Conservation (phyloP, 2,329 filamentous ascomycete genomes). For the Fragosphaeria purpurea region DNA sequence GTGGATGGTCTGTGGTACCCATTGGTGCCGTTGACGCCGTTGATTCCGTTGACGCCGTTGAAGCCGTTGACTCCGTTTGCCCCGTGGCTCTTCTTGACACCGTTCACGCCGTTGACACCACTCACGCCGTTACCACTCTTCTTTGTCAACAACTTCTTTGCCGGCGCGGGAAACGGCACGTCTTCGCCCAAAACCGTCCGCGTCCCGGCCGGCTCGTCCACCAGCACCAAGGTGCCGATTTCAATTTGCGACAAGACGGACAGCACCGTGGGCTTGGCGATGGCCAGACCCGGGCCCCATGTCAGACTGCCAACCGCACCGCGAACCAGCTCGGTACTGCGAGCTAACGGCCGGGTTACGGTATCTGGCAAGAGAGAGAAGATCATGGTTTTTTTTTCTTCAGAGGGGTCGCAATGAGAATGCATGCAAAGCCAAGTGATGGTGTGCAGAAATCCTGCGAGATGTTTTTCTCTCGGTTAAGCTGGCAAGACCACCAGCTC, state of each 20-base stretch:
- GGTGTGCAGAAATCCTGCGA: too few species aligned
- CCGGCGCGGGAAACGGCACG: constrained; percentile 15
- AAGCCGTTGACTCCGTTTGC: background rate
- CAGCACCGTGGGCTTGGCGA: constrained; percentile 36
- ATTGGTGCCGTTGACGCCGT: background rate
- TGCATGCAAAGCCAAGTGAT: background rate
- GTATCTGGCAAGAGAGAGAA: constrained; percentile 18
- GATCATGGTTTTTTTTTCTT: background rate
- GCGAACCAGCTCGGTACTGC: constrained; percentile 30
- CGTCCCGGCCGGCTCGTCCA: constrained; percentile 35
- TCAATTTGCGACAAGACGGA: constrained; percentile 37
- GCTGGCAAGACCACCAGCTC: too few species aligned
- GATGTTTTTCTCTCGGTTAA: too few species aligned
- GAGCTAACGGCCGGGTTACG: constrained; percentile 28
- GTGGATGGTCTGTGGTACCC: background rate
- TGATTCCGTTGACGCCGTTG: background rate
- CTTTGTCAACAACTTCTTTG: background rate
- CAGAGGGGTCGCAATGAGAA: too few species aligned
- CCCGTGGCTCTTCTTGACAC: background rate
- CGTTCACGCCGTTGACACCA: background rate
- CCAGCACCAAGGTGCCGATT: constrained; percentile 35
- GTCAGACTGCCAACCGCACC: constrained; percentile 33
- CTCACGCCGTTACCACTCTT: background rate
- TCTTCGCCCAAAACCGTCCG: constrained; percentile 36
- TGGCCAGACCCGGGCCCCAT: constrained; percentile 35